Evolutionary conservation across 176 grass and related monocot species (phyloP).

Genomic region (Coix lacrymajobi): DNA sequence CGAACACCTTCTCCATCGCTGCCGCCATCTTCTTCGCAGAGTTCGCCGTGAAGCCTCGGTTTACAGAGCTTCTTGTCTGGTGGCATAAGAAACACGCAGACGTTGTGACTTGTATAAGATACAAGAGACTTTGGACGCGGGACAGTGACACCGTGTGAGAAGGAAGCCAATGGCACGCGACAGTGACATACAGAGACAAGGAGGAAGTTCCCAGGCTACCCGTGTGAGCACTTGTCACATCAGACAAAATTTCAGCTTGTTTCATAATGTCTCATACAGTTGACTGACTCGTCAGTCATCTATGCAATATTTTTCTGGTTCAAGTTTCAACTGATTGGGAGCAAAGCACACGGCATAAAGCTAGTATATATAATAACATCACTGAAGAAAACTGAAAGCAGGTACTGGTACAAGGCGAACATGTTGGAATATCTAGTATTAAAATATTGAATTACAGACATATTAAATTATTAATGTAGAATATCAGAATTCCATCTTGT

Average conservation of each 20-base stretch:
- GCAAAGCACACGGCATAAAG: slow-evolving; percentile 10
- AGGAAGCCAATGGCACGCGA: background rate
- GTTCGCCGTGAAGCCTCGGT: background rate
- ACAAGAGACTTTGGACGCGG: slow-evolving; percentile 14
- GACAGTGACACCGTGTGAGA: slow-evolving; percentile 13
- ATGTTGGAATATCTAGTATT: background rate
- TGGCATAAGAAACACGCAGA: slow-evolving; percentile 9
- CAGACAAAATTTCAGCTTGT: background rate
- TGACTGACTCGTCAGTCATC: background rate
- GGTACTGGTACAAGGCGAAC: background rate
- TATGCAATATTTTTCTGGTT: background rate
- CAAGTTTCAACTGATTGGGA: background rate
- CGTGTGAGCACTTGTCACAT: slow-evolving; percentile 17
- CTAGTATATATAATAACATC: background rate
- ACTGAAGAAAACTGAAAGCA: background rate
- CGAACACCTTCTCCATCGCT: slow-evolving; percentile 46
- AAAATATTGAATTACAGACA: background rate
- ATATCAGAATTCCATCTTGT: background rate
- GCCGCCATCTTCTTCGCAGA: background rate
- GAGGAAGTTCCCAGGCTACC: background rate
- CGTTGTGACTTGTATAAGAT: background rate
- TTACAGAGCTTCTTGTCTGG: background rate
- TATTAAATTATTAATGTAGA: background rate
- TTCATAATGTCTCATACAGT: background rate
- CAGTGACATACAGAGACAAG: slow-evolving; percentile 10